Evolutionary conservation across 2,329 filamentous ascomycete species (phyloP), one percentile per base, ranked within the genome.

Genomic region (Thermoascus crustaceus): DNA sequence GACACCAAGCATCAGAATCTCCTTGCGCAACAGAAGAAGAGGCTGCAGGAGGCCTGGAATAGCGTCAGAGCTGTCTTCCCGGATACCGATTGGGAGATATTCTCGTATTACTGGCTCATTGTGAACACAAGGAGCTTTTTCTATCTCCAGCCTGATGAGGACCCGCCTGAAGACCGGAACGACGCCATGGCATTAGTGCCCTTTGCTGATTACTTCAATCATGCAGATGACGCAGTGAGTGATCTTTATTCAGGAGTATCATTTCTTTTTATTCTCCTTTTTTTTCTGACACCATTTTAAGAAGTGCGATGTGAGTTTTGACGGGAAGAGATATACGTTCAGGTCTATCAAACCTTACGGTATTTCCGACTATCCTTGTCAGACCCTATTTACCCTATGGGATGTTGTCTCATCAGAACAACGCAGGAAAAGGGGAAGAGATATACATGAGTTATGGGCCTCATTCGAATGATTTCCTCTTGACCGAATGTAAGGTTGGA

Each of bases 61-160:
- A 51, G 50, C 3, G 65, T 73, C 1, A 52, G 57, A 2, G 40
- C 55, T 7, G 60, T 63, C 0, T 68, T 71, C 21, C 68, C 70
- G 0, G 48, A 60, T 1, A 54, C 58, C 0, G 52, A 64, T 7
- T 63, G 63, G 50, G 45, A 61, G 5, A 48, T 50, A 2, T 78
- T 71, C 44, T 60, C 61, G 4, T 77, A 78, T 50, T 65, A 69
- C 46, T 80, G 76, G 76, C 60, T 76, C 14, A 69, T 78, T 38
- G 68, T 77, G 10, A 76, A 77, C 45, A 77, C 73, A 1, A 62
- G 76, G 44, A 72, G 70, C 17, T 79, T 80, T 48, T 76, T 73
- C 49, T 78, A 72, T 63, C 61, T 72, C 26, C 64, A 57, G 31
- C 60, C 60, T 6, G 66, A 50, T 27, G 53, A 44, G 45, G 49